Base-by-base conservation (phyloP, 208 protist genomes). In the Angomonas ambiguus region DNA sequence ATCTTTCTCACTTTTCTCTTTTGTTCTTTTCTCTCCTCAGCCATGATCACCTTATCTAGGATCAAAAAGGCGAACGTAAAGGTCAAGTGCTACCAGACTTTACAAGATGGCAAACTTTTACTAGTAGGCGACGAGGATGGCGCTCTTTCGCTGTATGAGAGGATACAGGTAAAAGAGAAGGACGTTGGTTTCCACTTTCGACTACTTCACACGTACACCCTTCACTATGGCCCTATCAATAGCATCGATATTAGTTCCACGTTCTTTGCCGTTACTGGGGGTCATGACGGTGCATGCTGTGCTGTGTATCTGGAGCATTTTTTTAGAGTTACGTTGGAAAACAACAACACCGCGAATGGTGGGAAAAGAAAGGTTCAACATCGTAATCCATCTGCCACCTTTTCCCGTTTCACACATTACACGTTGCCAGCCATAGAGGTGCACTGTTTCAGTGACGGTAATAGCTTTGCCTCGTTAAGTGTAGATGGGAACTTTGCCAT, bases 211-310 rank as follows among this genome's bases (percentile, higher is more conserved):
- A 64, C 81, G 34, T 22, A 72, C 2, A 58, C 71, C 16, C 65
- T 93, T 51, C 87, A 93, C 73, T 61, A 73, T 49, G 87, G 87
- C 13, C 61, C 82, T 1, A 76, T 94, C 27, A 76, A 90, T 58
- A 73, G 68, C 64, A 24, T 94, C 13, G 62, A 66, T n/a, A 24
- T 76, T n/a, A 81, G 77, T 42, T 38, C 76, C 11, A 58, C 80
- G 1, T 61, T 80, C 42, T 72, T 87, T 30, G 51, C 91, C 10
- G 85, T 82, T 60, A 87, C 85, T 22, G 80, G 74, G 11, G 88
- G 88, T 13, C 80, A 87, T 67, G 88, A 94, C 51, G 88, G 77
- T 4, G 60, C 74, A 10, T 74, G 73, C 66, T 82, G 78, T 51
- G 74, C 91, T 34, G 65, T 83, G 27, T 68, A 77, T 0, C 22